These are phyloP conservation scores for Rhizoclosmatium sp. DNA, from an alignment of 192 early-diverging fungal species.

Conservation along the genomic window DNA sequence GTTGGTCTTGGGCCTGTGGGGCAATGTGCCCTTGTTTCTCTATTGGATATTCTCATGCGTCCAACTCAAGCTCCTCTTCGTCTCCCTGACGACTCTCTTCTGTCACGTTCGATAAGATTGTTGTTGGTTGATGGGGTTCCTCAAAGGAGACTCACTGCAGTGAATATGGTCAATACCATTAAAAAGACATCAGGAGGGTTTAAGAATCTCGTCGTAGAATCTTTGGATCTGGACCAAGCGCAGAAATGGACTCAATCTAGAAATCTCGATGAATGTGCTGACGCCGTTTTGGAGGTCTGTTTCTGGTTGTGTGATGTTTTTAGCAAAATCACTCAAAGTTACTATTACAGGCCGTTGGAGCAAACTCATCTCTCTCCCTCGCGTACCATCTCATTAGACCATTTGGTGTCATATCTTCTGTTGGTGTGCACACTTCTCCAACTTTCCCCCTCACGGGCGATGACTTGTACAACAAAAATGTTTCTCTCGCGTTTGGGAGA, in stretches of 20 bases:
- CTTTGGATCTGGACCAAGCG: constrained; percentile 10
- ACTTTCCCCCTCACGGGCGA: constrained; percentile 62
- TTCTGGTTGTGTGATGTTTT: background rate
- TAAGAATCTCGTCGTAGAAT: background rate
- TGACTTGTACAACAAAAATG: constrained; percentile 64
- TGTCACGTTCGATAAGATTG: background rate
- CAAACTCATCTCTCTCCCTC: constrained; percentile 48
- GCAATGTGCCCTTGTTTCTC: constrained; percentile 53
- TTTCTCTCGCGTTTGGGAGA: constrained; percentile 59
- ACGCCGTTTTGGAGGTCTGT: constrained; percentile 14
- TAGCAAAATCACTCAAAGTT: background rate
- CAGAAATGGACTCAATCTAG: background rate
- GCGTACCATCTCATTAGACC: constrained; percentile 57
- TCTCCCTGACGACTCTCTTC: constrained; percentile 1
- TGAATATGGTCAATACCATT: constrained; percentile 4
- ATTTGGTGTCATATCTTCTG: constrained; percentile 60
- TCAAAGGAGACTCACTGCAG: background rate
- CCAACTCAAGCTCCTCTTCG: constrained; percentile 16
- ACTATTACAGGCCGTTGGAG: constrained; percentile 47
- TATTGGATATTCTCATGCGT: constrained; percentile 24
- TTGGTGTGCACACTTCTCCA: constrained; percentile 61
- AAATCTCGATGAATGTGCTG: background rate
- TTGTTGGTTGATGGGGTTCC: constrained; percentile 18
- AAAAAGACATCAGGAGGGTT: background rate
- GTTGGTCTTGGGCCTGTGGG: constrained; percentile 68